Conservation (phyloP, 305 asterid genomes). For the Fraxinus dipetala region DNA sequence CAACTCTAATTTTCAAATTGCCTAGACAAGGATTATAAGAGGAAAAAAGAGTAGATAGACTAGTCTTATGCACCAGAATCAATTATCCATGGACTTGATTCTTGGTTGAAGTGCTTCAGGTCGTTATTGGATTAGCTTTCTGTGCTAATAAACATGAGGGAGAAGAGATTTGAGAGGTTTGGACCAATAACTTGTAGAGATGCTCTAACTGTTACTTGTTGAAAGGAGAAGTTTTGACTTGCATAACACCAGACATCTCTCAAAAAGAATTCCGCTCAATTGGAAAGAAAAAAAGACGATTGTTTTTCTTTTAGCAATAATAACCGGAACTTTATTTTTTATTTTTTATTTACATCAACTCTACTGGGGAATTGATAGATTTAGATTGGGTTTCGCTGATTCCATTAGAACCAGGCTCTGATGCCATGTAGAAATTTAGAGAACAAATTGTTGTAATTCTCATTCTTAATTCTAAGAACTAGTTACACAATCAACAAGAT, state of each 20-base stretch:
- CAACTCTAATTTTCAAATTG: neutral
- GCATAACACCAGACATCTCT: neutral
- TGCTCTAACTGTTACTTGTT: neutral
- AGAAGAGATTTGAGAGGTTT: neutral
- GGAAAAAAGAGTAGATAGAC: neutral
- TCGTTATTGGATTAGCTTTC: neutral
- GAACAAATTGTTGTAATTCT: neutral
- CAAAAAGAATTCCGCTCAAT: neutral
- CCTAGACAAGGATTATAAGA: neutral
- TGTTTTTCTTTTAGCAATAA: neutral
- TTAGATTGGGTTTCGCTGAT: neutral
- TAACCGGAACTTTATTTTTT: neutral
- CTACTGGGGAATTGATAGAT: neutral
- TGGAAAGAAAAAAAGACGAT: neutral
- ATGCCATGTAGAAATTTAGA: neutral
- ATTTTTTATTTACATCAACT: neutral
- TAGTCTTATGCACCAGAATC: neutral
- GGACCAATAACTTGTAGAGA: neutral
- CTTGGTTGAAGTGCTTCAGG: neutral
- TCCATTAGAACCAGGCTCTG: neutral
- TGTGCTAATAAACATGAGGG: neutral
- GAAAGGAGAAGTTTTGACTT: neutral
- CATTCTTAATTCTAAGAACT: neutral
- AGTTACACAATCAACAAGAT: neutral
- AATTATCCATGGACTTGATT: neutral